Conservation (phyloP, 345 rosid genomes). For the Syzygium oleosum region DNA sequence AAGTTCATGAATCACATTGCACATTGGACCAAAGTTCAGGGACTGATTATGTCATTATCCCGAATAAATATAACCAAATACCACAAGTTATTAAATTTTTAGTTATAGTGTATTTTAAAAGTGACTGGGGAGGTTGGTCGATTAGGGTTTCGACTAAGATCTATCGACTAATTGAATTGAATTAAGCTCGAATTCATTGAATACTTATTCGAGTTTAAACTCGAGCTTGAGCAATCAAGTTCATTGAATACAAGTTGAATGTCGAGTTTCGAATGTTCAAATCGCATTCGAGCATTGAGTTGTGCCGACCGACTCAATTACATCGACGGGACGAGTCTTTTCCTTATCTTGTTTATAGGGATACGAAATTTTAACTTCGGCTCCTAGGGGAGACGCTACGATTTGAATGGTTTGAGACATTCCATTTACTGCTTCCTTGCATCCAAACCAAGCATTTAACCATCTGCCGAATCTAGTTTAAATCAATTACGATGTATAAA, state of each 20-base stretch:
- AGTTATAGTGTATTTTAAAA: neutral
- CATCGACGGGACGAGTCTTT: no score
- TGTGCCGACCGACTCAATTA: neutral
- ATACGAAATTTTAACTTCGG: neutral
- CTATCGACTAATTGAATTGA: neutral
- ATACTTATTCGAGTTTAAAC: neutral
- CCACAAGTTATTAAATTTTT: neutral
- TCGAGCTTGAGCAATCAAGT: neutral
- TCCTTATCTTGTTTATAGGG: neutral
- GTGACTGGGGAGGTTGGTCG: neutral
- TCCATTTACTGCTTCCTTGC: neutral
- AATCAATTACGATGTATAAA: neutral
- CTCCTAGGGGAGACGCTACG: neutral
- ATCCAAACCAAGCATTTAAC: neutral
- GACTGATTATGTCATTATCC: neutral
- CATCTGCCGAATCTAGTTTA: neutral
- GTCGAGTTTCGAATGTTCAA: fast-evolving
- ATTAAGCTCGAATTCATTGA: no score
- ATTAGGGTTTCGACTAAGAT: fast-evolving
- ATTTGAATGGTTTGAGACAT: neutral
- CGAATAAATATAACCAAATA: neutral
- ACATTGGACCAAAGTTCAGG: no score
- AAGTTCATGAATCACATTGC: no score
- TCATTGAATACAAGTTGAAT: neutral
- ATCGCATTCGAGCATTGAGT: neutral